Evolutionary conservation across 176 grass and related monocot species (phyloP), one percentile per base, ranked within the genome.

Genomic region (Phoenix roebelenii): DNA sequence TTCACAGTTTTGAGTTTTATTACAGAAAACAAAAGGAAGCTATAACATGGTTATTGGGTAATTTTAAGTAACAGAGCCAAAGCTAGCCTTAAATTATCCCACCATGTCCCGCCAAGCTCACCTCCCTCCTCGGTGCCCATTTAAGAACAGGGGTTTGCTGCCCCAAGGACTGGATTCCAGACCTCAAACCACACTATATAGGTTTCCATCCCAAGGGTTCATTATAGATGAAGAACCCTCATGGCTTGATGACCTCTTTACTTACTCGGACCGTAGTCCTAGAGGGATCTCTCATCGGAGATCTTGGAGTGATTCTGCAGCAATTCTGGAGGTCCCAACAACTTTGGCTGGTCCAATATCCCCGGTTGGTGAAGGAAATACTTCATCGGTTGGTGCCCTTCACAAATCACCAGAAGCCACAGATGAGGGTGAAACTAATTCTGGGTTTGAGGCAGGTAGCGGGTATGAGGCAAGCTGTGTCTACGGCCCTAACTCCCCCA

Each of bases 401-500:
- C 53, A 80, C 7, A 67, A 74, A 55, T 59, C 7, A 3, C 7
- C 3, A 17, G 81, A 76, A 76, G 26, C 63, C 60, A 60, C 10
- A 2, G 48, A 32, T 68, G 57, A 60, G 28, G 60, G 23, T 66
- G 79, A 79, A 54, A 74, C 18, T 64, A 76, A 26, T 48, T 71
- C 49, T 44, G 64, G 75, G 22, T 66, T 89, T 54, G 94, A 98
- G 53, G 71, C 73, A 64, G 52, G 65, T 44, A 44, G 35, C 10
- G 35, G 10, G 35, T 44, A 12, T 12, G 9, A 44, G 10, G 35
- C 35, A 5, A 67, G 70, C 71, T 92, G 84, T 72, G 60, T 92
- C 50, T 98, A 98, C 59, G 94, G 94, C 4, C 94, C 94, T 14
- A 98, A 98, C 81, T 98, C 88, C 0, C 94, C 94, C 16, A 87